Base-by-base conservation (phyloP, 345 rosid species). In the Viola odorata region DNA sequence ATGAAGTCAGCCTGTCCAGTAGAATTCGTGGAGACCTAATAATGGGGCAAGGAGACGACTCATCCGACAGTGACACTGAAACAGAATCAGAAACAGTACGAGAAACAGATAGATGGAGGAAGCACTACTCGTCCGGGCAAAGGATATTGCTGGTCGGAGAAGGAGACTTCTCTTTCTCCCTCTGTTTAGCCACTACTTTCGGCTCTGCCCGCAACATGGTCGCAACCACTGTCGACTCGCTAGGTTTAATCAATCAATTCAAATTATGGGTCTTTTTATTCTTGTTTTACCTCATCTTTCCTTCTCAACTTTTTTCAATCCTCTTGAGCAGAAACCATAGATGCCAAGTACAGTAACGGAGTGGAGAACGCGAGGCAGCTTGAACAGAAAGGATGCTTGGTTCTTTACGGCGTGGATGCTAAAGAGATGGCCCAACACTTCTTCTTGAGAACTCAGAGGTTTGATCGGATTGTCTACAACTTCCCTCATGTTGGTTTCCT, bases 111-210 rank as follows among this genome's bases (percentile, higher is more conserved):
- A 85, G 66, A 65, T 75, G 68, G 81, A 56, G 57, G 42, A 65
- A 49, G 17, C 80, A 81, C 60, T 81, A 83, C 65, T 73, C 84
- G 63, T 78, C 78, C 57, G 62, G 64, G 60, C 86, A 81, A 8
- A 52, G 74, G 67, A 81, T 83, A 8, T 56, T 85, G 41, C 65
- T 82, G 38, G 83, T 82, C 0, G 86, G 89, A 53, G 91, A 82
- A 68, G 91, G 83, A n/a, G 80, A 85, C 70, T 79, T 82, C 68
- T 85, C 88, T 10, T 81, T 82, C 69, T 72, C 88, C 58, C 62
- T 72, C 60, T 73, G 72, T 57, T 68, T 81, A 58, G 88, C 91
- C 59, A 67, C 61, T 53, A 70, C 81, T 9, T 85, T 85, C 61
- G 84, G 88, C 23, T 79, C 80, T 15, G 84, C 91, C 12, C 36